Percentiles rank a stretch among this genome's conserved stretches.
These are phyloP conservation scores for Jamesozyma lodderae DNA, from an alignment of 805 yeast genomes.

Conservation along the genomic window DNA sequence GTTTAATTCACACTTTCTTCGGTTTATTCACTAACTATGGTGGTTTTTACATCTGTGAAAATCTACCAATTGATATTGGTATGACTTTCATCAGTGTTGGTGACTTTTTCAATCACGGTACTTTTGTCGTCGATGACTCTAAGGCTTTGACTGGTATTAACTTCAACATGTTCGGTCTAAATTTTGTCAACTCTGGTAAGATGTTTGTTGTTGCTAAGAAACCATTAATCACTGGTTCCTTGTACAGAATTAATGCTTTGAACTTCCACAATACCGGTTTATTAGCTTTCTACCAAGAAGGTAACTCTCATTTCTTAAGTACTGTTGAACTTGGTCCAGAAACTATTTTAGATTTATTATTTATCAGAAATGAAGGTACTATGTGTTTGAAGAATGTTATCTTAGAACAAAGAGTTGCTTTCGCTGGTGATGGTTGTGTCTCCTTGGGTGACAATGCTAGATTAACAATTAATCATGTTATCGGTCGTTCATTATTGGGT, in stretches of 20 bases:
- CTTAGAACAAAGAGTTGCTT: slow-evolving; percentile 1
- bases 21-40: neutral
- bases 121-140: neutral
- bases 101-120: neutral
- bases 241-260: neutral
- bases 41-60: neutral
- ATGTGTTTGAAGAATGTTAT: slow-evolving; percentile 4
- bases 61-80: neutral
- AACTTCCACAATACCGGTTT: neutral
- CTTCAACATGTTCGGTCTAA: neutral
- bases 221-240: neutral
- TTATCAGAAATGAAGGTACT: slow-evolving; percentile 7
- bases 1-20: neutral
- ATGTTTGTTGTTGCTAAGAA: neutral
- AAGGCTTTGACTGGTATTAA: neutral
- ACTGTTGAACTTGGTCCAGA: neutral
- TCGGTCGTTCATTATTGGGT: neutral
- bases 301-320: neutral
- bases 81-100: neutral
- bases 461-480: neutral
- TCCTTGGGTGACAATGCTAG: slow-evolving; percentile 4
- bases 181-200: neutral
- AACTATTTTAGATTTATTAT: neutral
- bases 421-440: slow-evolving; percentile 9
- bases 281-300: neutral